A percentile compares a stretch with the other conserved stretches of the same genome.
phyloP scores from a whole-genome alignment of 1,284 basidiomycete genomes.

The Cystobasidiaceae sp. region DNA sequence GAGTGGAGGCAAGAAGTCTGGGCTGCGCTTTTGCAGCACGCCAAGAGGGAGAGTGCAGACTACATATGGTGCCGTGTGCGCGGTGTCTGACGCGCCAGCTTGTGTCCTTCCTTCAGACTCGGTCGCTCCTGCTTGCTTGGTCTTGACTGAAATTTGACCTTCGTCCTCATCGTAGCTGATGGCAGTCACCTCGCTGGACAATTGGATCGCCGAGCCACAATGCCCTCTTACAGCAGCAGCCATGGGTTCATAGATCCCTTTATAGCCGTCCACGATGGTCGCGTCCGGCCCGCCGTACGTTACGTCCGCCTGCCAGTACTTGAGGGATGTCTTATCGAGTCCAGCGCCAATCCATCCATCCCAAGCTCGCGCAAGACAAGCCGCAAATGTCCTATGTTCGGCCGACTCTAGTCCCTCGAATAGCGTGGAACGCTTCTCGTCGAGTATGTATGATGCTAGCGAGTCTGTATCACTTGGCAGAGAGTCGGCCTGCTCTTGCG shows the following conservation, averaged over 20 bases:
- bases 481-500: slow-evolving; percentile 20
- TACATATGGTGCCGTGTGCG: slow-evolving; percentile 38
- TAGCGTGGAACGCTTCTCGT: slow-evolving; percentile 30
- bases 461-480: slow-evolving; percentile 7
- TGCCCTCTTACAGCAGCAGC: not conserved
- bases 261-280: slow-evolving; percentile 16
- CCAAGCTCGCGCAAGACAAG: slow-evolving; percentile 29
- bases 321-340: slow-evolving; percentile 44
- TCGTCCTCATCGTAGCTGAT: slow-evolving; percentile 34
- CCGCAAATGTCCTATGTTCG: slow-evolving; percentile 28
- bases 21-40: slow-evolving; percentile 43
- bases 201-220: slow-evolving; percentile 35
- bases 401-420: slow-evolving; percentile 30
- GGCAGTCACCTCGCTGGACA: slow-evolving; percentile 38
- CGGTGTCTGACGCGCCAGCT: too few relatives aligned
- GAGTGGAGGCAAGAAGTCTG: slow-evolving; percentile 45
- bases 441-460: slow-evolving; percentile 2
- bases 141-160: slow-evolving; percentile 5
- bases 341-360: slow-evolving; percentile 42
- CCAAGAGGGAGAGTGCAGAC: slow-evolving; percentile 48
- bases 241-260: slow-evolving; percentile 21
- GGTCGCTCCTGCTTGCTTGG: too few relatives aligned
- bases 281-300: slow-evolving; percentile 23
- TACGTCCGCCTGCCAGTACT: slow-evolving; percentile 38
- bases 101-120: too few relatives aligned